Evolutionary conservation across 2,329 filamentous ascomycete species (phyloP).

Genomic region (Ascomycota sp.): DNA sequence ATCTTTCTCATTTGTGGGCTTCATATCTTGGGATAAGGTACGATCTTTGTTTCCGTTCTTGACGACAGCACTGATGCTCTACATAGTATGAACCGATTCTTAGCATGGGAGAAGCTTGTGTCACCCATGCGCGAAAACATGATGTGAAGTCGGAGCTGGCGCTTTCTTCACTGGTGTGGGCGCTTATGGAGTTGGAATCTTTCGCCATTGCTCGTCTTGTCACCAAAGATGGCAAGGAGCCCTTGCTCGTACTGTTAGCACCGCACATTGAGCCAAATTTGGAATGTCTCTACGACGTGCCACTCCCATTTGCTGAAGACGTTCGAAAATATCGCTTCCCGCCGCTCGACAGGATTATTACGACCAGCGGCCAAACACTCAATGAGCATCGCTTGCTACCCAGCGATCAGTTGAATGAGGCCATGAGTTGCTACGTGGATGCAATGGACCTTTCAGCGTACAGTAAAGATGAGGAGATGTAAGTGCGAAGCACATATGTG

Average conservation of each 20-base stretch:
- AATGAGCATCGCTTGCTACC: constrained; percentile 71
- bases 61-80: neutral
- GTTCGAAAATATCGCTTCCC: constrained; percentile 78
- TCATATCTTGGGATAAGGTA: constrained; percentile 51
- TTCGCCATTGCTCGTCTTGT: constrained; percentile 77
- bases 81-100: constrained; percentile 59
- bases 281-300: constrained; percentile 73
- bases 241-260: constrained; percentile 53
- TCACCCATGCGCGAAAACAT: constrained; percentile 53
- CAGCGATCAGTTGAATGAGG: constrained; percentile 44
- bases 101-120: constrained; percentile 57
- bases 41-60: constrained; percentile 1
- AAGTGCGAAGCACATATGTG: constrained; percentile 7
- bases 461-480: constrained; percentile 55
- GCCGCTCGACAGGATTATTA: constrained; percentile 67
- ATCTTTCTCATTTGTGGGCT: constrained; percentile 65
- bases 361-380: constrained; percentile 59
- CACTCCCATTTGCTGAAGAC: constrained; percentile 84
- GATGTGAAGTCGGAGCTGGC: constrained; percentile 70
- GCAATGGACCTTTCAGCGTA: constrained; percentile 66
- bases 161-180: constrained; percentile 72
- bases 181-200: constrained; percentile 61
- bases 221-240: constrained; percentile 59
- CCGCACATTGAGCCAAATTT: constrained; percentile 58
- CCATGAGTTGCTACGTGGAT: constrained; percentile 84